A percentile compares a stretch with the other conserved stretches of the same genome.
phyloP scores from a whole-genome alignment of 1,139 yeast species.

The Debaryomycetaceae sp. region DNA sequence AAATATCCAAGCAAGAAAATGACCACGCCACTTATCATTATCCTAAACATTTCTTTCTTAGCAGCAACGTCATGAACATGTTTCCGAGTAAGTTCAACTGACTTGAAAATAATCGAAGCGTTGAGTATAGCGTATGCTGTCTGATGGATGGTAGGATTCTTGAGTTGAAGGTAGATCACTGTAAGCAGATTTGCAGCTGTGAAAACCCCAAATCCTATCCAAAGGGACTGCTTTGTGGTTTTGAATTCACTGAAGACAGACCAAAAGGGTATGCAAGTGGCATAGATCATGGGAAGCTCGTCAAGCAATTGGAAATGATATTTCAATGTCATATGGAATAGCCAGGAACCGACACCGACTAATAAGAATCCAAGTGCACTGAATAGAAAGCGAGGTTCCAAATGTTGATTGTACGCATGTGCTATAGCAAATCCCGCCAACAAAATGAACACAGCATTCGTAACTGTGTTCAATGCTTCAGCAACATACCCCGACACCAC shows the following conservation, averaged over 20 bases:
- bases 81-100: conserved; percentile 46
- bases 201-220: conserved; percentile 57
- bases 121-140: conserved; percentile 69
- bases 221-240: conserved; percentile 30
- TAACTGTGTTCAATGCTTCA: conserved; percentile 80
- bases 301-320: conserved; percentile 89
- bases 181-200: conserved; percentile 56
- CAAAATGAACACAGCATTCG: conserved; percentile 67
- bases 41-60: conserved; percentile 43
- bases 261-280: conserved; percentile 95
- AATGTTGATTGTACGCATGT: conserved; percentile 55
- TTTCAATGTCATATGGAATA: conserved; percentile 91
- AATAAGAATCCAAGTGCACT: conserved; percentile 76
- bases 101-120: conserved; percentile 55
- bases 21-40: conserved; percentile 60
- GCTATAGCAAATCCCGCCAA: conserved; percentile 66
- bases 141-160: conserved; percentile 88
- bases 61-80: conserved; percentile 51
- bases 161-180: conserved; percentile 58
- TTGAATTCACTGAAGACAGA: conserved; percentile 71
- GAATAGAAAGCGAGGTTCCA: conserved; percentile 68
- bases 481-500: conserved; percentile 82
- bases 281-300: conserved; percentile 97
- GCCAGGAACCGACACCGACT: conserved; percentile 92
- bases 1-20: conserved; percentile 71